These are phyloP conservation scores for Erythrophleum ivorense DNA, from an alignment of 331 rosid species.

Conservation along the genomic window DNA sequence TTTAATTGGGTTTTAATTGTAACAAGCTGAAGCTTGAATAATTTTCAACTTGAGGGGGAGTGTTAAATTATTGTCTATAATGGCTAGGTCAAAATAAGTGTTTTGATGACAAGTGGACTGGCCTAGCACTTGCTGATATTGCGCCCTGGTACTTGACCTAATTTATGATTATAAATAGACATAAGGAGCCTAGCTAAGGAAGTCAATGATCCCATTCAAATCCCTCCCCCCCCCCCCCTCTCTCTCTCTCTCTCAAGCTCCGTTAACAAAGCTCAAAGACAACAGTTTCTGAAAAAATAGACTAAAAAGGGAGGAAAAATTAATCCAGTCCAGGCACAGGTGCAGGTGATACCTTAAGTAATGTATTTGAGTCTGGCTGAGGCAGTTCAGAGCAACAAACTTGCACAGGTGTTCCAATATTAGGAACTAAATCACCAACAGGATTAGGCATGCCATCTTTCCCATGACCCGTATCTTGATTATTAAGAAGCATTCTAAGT, in stretches of 20 bases:
- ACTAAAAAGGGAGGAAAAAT: background rate
- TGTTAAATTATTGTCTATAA: background rate
- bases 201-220: background rate
- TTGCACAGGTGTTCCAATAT: constrained; percentile 53
- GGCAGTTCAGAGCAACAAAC: constrained; percentile 56
- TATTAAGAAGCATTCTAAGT: constrained; percentile 45
- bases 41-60: background rate
- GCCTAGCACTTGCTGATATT: background rate
- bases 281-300: constrained; percentile 17
- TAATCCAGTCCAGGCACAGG: constrained; percentile 16
- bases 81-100: background rate
- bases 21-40: background rate
- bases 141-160: background rate
- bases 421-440: constrained; percentile 51
- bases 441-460: constrained; percentile 55
- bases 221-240: background rate
- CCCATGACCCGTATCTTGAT: constrained; percentile 50
- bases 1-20: background rate
- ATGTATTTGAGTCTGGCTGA: constrained; percentile 51
- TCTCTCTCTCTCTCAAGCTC: background rate
- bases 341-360: constrained; percentile 54
- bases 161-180: background rate
- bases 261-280: constrained; percentile 12
- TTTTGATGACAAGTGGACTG: background rate
- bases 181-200: background rate